A percentile compares a stretch with the other conserved stretches of the same genome.
phyloP scores from a whole-genome alignment of 1,284 basidiomycete species.

The Heliocybe sulcata region DNA sequence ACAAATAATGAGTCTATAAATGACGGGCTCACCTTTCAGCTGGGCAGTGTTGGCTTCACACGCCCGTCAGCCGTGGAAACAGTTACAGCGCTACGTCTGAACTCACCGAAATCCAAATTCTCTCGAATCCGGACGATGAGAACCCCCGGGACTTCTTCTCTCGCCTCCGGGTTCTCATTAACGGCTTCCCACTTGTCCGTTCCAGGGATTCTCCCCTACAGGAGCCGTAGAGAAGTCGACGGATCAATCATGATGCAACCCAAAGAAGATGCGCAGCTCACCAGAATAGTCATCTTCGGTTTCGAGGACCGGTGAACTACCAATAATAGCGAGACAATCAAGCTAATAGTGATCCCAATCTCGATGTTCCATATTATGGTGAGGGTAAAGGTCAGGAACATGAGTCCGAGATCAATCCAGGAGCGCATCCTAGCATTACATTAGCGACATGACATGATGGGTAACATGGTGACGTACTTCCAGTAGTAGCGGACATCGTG shows the following conservation, averaged over 20 bases:
- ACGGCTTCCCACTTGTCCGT: slow-evolving; percentile 80
- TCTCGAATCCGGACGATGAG: slow-evolving; percentile 80
- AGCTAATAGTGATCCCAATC: slow-evolving; percentile 78
- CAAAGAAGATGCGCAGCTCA: slow-evolving; percentile 16
- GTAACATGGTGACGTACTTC: slow-evolving; percentile 40
- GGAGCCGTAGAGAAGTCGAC: background rate
- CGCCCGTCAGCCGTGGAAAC: slow-evolving; percentile 4
- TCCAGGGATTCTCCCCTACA: slow-evolving; percentile 71
- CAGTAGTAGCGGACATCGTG: slow-evolving; percentile 82
- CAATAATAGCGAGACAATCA: slow-evolving; percentile 80
- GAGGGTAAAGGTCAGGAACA: slow-evolving; percentile 78
- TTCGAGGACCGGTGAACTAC: slow-evolving; percentile 85
- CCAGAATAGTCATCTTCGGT: slow-evolving; percentile 65
- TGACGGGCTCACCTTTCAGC: slow-evolving; percentile 49
- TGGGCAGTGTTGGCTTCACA: slow-evolving; percentile 79
- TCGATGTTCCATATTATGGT: slow-evolving; percentile 79
- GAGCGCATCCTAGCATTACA: slow-evolving; percentile 60
- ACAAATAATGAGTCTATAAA: background rate
- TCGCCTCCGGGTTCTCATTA: slow-evolving; percentile 69
- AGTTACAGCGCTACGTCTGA: background rate
- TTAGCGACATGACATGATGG: background rate
- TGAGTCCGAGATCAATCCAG: slow-evolving; percentile 80
- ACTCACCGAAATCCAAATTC: slow-evolving; percentile 72
- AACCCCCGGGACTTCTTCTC: slow-evolving; percentile 71
- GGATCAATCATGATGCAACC: background rate